Evolutionary conservation across 164 flowering plant species (phyloP).

Genomic region (Vitis cinerea): DNA sequence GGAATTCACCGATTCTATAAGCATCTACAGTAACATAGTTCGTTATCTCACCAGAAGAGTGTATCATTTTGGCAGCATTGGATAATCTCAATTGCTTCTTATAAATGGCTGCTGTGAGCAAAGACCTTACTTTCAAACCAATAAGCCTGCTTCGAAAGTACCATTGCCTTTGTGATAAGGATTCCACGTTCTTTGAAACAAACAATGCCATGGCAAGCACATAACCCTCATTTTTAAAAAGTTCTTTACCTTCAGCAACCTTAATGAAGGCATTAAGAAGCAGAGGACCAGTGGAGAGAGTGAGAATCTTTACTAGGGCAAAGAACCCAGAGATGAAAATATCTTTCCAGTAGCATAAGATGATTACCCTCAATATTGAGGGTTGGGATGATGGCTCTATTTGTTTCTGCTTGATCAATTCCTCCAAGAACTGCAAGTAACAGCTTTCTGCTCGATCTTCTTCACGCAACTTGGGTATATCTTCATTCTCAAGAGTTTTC

Average conservation of each 20-base stretch:
- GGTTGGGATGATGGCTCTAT: constrained; percentile 2
- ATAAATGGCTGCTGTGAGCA: constrained; percentile 51
- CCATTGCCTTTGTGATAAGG: constrained; percentile 57
- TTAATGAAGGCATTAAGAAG: constrained; percentile 47
- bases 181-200: constrained; percentile 40
- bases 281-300: constrained; percentile 50
- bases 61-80: constrained; percentile 36
- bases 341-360: constrained; percentile 36
- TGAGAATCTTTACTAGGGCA: constrained; percentile 43
- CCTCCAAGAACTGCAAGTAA: constrained; percentile 36
- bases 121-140: constrained; percentile 42
- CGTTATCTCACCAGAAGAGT: constrained; percentile 48
- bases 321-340: constrained; percentile 46
- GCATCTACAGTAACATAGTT: constrained; percentile 50
- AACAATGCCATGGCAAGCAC: constrained; percentile 36
- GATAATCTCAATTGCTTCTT: constrained; percentile 48
- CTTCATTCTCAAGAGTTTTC: constrained; percentile 60
- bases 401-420: constrained; percentile 26
- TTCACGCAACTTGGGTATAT: constrained; percentile 54
- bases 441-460: constrained; percentile 57
- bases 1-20: constrained; percentile 48
- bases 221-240: constrained; percentile 41
- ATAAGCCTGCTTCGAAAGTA: constrained; percentile 41
- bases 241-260: constrained; percentile 46
- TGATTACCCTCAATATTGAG: neutral